Evolutionary conservation across 192 early-diverging fungal genomes (phyloP), one percentile per base, ranked within the genome.

Genomic region (Backusella liffmaniae): DNA sequence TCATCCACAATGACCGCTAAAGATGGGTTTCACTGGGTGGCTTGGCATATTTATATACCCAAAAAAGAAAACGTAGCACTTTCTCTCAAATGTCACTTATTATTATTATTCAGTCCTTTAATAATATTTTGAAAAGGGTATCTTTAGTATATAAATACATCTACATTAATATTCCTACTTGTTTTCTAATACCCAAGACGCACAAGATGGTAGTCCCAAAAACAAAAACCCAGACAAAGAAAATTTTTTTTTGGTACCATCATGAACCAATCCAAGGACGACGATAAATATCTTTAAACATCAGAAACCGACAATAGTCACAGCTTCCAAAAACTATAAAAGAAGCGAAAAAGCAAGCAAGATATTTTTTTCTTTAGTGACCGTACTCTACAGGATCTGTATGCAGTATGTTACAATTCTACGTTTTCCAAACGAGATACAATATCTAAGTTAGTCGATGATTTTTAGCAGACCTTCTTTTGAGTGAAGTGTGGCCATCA

Each of bases 401-500:
- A 72, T 72, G 70, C 70, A 72, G 70, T 72, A 72, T 51, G 44
- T 72, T 49, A 42, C 70, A 44, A 51, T 72, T 72, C 41, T 46
- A 71, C 70, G 70, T 71, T 71, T 30, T 77, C 53, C 30, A 77
- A 77, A 77, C 76, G 70, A 77, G 76, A 77, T 68, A 67, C 67
- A 65, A 39, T 72, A 35, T 29, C 69, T 53, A 77, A 77, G 76
- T 68, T 77, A 77, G 76, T 77, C 70, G 76, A 77, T 77, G 76
- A 77, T 56, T 65, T 70, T 70, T 46, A 77, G 69, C 69, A 70
- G 70, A 59, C 56, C 76, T 77, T 77, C 76, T 77, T 44, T 56
- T 59, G 76, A 77, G 76, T 77, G 76, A 77, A 77, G 76, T 77
- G 76, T 77, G 76, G n/a, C 69, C 39, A 70, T 72, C 30, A 71